phyloP scores from a whole-genome alignment of 768 basidiomycete genomes.

The Lyophyllum shimeji region DNA sequence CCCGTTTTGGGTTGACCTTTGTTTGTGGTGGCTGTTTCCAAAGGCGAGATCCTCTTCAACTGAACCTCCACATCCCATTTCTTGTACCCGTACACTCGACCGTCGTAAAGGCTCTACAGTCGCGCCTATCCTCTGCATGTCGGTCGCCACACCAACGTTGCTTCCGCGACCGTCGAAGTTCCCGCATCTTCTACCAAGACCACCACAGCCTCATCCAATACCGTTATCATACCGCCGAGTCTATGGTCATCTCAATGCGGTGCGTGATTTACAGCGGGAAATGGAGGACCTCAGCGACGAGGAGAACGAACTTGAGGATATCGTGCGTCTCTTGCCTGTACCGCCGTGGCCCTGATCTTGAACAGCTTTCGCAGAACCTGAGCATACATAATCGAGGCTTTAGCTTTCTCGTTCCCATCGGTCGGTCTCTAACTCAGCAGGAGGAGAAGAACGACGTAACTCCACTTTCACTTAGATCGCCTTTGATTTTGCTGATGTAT shows the following conservation, averaged over 20 bases:
- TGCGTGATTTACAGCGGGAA: slow-evolving; percentile 70
- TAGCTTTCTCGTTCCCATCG: slow-evolving; percentile 70
- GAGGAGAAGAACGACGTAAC: slow-evolving; percentile 85
- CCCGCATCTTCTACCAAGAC: slow-evolving; percentile 64
- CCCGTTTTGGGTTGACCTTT: not conserved
- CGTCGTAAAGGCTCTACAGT: not conserved
- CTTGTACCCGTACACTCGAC: no score
- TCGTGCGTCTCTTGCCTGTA: slow-evolving; percentile 35
- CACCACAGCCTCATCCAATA: slow-evolving; percentile 63
- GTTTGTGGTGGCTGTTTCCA: not conserved
- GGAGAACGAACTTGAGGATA: slow-evolving; percentile 77
- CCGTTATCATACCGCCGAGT: slow-evolving; percentile 54
- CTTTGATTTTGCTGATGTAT: not conserved
- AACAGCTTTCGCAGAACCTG: slow-evolving; percentile 40
- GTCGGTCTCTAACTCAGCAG: slow-evolving; percentile 67
- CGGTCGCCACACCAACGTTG: slow-evolving; percentile 66
- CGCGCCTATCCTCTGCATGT: slow-evolving; percentile 26
- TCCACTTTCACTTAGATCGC: not conserved
- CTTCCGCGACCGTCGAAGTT: slow-evolving; percentile 62
- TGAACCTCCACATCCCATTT: no score
- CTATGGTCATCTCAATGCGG: slow-evolving; percentile 57
- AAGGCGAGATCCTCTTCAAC: no score
- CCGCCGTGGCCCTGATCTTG: slow-evolving; percentile 7
- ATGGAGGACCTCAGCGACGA: slow-evolving; percentile 86
- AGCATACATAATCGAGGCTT: slow-evolving; percentile 66